Base-by-base conservation (phyloP, 2,329 filamentous ascomycete species). In the Stagonosporopsis rhizophila region DNA sequence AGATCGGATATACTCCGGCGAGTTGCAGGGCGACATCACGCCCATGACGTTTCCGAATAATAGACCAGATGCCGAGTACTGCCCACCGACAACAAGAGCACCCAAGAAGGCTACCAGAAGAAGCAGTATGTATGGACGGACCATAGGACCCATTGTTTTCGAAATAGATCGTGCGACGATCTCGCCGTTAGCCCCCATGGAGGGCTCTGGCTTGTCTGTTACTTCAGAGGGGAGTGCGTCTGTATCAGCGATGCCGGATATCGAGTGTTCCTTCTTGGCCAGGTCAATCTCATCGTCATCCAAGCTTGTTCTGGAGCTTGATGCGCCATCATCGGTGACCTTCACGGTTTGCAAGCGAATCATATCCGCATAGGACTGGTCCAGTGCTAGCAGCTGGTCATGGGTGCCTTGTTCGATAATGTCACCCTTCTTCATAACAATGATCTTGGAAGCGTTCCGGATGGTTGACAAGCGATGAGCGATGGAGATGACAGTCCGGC, bases 1-100 rank as follows among this genome's bases (percentile, higher is more conserved):
- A 11, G 76, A 79, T 4, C 78, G 75, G 41, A 87, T 85, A 11
- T 75, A 78, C 4, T 75, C 73, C 2, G 78, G 70, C 11, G 77
- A 73, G 35, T 82, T 78, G 71, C 84, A 87, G 1, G 82, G 80
- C 54, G 80, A 85, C 34, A 88, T 74, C 35, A 74, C 80, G n/a
- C 83, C 82, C 40, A 88, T 80, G 1, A 83, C 84, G 66, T 85
- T 82, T 41, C 85, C 86, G 56, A 88, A 87, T 37, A 88, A 82
- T 5, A 86, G 74, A 17, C 83, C 85, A 44, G 82, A 80, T 0
- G 79, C 84, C 17, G 83, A 82, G 68, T 84, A 87, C 1, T 85
- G 82, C 12, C 80, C 81, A 7, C 85, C 85, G 4, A 87, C 83
- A 34, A 87, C 73, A 41, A 78, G 72, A 0, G 84, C 78, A 5